Percentiles rank a stretch among this genome's conserved stretches.
phyloP scores from a whole-genome alignment of 768 basidiomycete species.

The Leccinum olivaceopallidum region DNA sequence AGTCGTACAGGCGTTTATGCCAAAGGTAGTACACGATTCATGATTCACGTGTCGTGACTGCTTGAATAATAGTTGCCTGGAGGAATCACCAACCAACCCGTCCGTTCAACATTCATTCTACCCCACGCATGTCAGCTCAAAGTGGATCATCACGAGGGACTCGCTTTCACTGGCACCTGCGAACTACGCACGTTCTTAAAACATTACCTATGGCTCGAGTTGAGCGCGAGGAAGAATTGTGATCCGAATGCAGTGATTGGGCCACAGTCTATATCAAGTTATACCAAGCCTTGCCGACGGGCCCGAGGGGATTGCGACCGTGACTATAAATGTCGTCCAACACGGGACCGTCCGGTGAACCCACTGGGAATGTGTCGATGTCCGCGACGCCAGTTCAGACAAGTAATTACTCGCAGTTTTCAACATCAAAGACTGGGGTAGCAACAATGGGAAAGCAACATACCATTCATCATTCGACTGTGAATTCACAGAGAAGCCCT shows the following conservation, averaged over 20 bases:
- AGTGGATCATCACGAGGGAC: not conserved
- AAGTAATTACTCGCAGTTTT: too few relatives aligned
- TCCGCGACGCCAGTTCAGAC: too few relatives aligned
- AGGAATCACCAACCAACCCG: not conserved
- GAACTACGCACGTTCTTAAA: not conserved
- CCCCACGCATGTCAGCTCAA: not conserved
- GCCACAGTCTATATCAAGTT: not conserved
- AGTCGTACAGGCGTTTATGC: conserved; percentile 58
- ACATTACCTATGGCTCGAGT: not conserved
- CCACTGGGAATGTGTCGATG: not conserved
- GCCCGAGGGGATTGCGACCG: not conserved
- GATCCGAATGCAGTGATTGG: not conserved
- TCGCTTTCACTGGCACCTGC: not conserved
- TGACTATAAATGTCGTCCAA: not conserved
- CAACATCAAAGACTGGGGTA: too few relatives aligned
- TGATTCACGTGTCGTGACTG: conserved; percentile 6
- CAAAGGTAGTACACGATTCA: conserved; percentile 18
- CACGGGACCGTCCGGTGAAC: not conserved
- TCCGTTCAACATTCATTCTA: not conserved
- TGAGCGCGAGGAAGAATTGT: not conserved
- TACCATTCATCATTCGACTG: not conserved
- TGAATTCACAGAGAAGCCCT: not conserved
- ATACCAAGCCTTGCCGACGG: not conserved
- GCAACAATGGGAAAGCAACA: not conserved
- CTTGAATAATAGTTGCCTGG: not conserved